A percentile compares a stretch with the other conserved stretches of the same genome.
Conservation (phyloP, 331 rosid species). For the Malus hybrid region DNA sequence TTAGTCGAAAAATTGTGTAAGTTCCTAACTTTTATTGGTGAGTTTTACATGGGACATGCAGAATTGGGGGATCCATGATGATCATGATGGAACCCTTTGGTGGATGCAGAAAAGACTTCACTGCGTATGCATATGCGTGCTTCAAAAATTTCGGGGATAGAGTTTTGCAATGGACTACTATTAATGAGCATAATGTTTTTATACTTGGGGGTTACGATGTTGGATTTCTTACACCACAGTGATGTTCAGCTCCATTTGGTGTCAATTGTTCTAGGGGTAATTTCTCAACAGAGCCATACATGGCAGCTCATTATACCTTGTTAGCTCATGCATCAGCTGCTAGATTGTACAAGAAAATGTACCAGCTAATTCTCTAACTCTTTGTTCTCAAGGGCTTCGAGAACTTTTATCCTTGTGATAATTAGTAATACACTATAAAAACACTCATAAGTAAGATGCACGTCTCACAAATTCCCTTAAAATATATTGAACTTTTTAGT, state of each 20-base stretch:
- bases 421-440: not conserved
- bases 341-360: constrained; percentile 32
- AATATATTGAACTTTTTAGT: no score
- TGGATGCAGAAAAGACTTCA: constrained; percentile 44
- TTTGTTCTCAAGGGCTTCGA: no score
- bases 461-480: no score
- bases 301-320: constrained; percentile 42
- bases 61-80: not conserved
- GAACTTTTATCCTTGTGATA: not conserved
- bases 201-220: constrained; percentile 20
- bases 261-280: constrained; percentile 37
- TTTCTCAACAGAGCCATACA: constrained; percentile 57
- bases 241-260: constrained; percentile 29
- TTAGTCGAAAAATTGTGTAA: constrained; percentile 33
- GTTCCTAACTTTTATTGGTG: constrained; percentile 6
- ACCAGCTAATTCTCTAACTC: constrained; percentile 23
- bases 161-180: constrained; percentile 45
- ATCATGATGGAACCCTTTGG: not conserved
- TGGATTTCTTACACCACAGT: constrained; percentile 31
- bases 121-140: constrained; percentile 40
- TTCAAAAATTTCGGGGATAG: constrained; percentile 47
- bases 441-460: no score
- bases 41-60: not conserved
- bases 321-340: constrained; percentile 50
- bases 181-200: constrained; percentile 40